Evolutionary conservation across 2,329 filamentous ascomycete species (phyloP).

Genomic region (Colletotrichum navitas): DNA sequence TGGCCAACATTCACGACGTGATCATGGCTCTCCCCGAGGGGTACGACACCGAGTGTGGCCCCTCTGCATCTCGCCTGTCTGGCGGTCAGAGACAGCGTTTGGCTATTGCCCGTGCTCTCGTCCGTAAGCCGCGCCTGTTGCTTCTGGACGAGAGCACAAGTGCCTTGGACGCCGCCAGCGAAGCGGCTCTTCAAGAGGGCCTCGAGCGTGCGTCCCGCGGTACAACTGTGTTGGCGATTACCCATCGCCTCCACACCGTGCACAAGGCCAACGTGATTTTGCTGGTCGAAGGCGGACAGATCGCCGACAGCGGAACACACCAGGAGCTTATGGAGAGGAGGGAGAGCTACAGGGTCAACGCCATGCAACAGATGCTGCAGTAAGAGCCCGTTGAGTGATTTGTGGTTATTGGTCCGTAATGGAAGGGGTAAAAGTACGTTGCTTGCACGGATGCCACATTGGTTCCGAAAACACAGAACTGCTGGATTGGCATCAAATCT

Average conservation of each 20-base stretch:
- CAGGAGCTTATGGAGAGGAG: conserved; percentile 47
- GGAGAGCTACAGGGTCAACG: conserved; percentile 49
- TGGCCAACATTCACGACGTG: conserved; percentile 79
- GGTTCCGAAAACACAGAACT: background rate
- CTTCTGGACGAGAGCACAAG: conserved; percentile 87
- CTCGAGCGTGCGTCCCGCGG: conserved; percentile 68
- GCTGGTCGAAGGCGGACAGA: conserved; percentile 60
- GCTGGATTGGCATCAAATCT: background rate
- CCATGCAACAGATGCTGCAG: conserved; percentile 50
- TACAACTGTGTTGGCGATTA: conserved; percentile 70
- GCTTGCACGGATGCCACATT: background rate
- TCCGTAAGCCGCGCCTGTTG: conserved; percentile 78
- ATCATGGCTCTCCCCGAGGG: conserved; percentile 73
- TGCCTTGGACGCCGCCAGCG: conserved; percentile 79
- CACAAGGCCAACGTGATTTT: conserved; percentile 70
- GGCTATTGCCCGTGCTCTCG: conserved; percentile 81
- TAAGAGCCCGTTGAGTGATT: background rate
- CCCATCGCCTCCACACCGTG: conserved; percentile 69
- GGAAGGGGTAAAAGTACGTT: background rate
- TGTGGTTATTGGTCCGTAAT: background rate
- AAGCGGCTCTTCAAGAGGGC: conserved; percentile 74
- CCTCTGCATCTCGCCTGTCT: conserved; percentile 80
- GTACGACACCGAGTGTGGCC: conserved; percentile 75
- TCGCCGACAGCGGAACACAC: conserved; percentile 55
- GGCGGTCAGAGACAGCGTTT: conserved; percentile 85